Evolutionary conservation across 352 stramenopile genomes (phyloP).

Genomic region (Globisporangium paddicum): DNA sequence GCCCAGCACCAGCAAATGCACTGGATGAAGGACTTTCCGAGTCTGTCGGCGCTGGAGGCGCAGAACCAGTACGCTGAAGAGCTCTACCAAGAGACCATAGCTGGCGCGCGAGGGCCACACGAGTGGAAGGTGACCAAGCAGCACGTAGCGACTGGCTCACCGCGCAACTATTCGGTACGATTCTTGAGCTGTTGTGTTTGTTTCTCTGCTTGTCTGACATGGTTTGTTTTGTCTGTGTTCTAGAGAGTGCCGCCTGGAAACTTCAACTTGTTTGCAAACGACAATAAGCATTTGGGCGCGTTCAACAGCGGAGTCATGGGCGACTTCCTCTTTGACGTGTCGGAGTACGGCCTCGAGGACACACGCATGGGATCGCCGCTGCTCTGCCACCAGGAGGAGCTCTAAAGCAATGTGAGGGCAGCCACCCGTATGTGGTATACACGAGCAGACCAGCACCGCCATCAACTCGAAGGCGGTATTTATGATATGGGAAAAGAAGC

Average conservation of each 20-base stretch:
- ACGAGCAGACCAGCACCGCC: no score
- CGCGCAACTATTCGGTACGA: constrained; percentile 2
- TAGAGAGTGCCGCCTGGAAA: background rate
- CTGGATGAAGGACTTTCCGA: constrained; percentile 16
- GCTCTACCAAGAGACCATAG: constrained; percentile 14
- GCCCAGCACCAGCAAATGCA: constrained; percentile 3
- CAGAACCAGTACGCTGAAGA: constrained; percentile 24
- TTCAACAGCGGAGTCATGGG: background rate
- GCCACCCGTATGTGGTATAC: no score
- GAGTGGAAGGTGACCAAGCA: constrained; percentile 25
- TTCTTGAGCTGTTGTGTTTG: background rate
- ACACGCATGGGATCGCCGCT: constrained; percentile 20
- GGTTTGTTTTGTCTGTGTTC: background rate
- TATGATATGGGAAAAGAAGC: no score
- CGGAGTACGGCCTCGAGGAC: constrained; percentile 25
- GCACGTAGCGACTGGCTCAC: background rate
- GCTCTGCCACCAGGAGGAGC: constrained; percentile 21
- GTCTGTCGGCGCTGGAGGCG: constrained; percentile 3
- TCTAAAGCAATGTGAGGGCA: constrained; percentile 6
- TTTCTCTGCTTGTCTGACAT: background rate
- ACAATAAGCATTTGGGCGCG: background rate
- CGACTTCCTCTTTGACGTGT: constrained; percentile 11
- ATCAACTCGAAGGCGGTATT: no score
- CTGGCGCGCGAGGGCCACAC: constrained; percentile 11
- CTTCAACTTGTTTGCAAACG: background rate